Base-by-base conservation (phyloP, 176 grass and related monocot genomes). In the Lolium rigidum region DNA sequence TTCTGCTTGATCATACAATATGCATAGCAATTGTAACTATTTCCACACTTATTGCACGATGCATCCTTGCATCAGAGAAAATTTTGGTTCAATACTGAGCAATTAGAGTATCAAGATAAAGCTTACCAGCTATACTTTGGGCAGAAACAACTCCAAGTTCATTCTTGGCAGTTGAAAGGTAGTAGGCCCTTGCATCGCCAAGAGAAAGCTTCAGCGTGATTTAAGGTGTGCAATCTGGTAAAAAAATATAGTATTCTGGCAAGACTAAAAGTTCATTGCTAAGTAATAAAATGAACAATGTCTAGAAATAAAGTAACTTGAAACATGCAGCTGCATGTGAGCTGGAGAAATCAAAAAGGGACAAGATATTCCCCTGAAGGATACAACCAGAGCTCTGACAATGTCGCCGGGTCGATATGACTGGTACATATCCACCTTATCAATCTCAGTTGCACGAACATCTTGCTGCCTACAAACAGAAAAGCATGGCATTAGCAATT, bases 381-480 rank as follows among this genome's bases (percentile, higher is more conserved):
- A 91, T 91, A 91, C 85, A 91, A 91, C 85, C 81, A 85, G 24
- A 44, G 81, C 89, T 87, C 44, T 91, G 4, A 88, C 76, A 85
- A 84, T 85, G 9, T 90, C 90, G 4, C 87, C 80, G 13, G 88
- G 76, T 79, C 90, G 92, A 91, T 98, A 98, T 11, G 94, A 98
- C 69, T 96, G 94, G 84, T 96, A 91, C 94, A 98, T 95, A 72
- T 94, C 94, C 63, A 98, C 94, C 83, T 98, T 98, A 56, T 98
- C 97, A 10, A 98, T 98, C 92, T 98, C 97, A 87, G 97, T 98
- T 86, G 94, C 91, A 82, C 97, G 90, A 31, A 98, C 94, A 91
- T 98, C 93, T 91, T 98, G 97, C 85, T 98, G 94, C 91, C 97
- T 95, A 77, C 39, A 67, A 74, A 76, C n/a, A 80, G 10, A 39